Percentiles rank a stretch among this genome's conserved stretches.
phyloP scores from a whole-genome alignment of 805 yeast species.

The Diddensiella caesifluorescens region DNA sequence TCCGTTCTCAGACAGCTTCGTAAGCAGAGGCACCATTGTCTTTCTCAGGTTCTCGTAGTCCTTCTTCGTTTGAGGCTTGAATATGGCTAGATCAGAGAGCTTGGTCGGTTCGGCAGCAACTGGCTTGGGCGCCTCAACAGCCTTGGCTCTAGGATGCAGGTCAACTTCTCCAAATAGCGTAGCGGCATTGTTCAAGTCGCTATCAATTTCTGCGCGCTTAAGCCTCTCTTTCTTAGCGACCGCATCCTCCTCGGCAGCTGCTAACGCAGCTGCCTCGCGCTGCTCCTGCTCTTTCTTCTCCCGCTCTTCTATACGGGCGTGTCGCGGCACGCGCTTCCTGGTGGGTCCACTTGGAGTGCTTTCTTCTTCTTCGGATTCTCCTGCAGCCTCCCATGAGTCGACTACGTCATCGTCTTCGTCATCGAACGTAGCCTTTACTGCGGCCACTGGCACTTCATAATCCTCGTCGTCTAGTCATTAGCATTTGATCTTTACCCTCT shows the following conservation, averaged over 20 bases:
- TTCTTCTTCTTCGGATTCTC: slow-evolving; percentile 61
- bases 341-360: slow-evolving; percentile 38
- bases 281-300: slow-evolving; percentile 44
- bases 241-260: slow-evolving; percentile 52
- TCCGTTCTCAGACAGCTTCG: slow-evolving; percentile 56
- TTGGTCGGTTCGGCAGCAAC: slow-evolving; percentile 36
- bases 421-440: slow-evolving; percentile 60
- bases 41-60: slow-evolving; percentile 78
- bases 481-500: slow-evolving; percentile 2
- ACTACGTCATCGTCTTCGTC: slow-evolving; percentile 76
- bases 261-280: slow-evolving; percentile 41
- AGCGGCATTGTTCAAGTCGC: slow-evolving; percentile 90
- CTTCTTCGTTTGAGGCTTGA: slow-evolving; percentile 71
- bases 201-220: slow-evolving; percentile 71
- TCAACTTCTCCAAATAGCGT: slow-evolving; percentile 72
- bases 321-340: slow-evolving; percentile 42
- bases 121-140: slow-evolving; percentile 38
- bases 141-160: slow-evolving; percentile 40
- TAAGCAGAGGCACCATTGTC: slow-evolving; percentile 57
- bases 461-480: slow-evolving; percentile 70
- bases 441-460: slow-evolving; percentile 60
- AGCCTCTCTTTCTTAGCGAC: slow-evolving; percentile 68
- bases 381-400: slow-evolving; percentile 82
- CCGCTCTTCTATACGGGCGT: slow-evolving; percentile 36
- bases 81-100: slow-evolving; percentile 49